These are phyloP conservation scores for Trypethelium eluteriae DNA, from an alignment of 495 filamentous ascomycete genomes.

Conservation along the genomic window DNA sequence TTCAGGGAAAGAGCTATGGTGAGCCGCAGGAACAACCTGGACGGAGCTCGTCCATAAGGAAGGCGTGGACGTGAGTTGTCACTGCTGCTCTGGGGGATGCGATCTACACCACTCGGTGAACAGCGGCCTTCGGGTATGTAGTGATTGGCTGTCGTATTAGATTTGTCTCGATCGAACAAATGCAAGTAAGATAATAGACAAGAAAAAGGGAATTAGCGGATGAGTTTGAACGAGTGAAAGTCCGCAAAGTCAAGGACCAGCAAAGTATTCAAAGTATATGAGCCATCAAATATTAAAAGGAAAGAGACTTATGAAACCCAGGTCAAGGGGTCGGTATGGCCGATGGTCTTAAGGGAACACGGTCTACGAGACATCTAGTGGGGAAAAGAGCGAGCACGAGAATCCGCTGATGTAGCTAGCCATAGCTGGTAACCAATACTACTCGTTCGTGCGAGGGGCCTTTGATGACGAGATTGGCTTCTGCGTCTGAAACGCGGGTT, in stretches of 20 bases:
- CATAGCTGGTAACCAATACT: constrained; percentile 1
- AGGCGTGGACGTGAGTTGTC: neutral
- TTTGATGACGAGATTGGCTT: constrained; percentile 7
- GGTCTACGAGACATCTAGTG: neutral
- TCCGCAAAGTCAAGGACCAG: neutral
- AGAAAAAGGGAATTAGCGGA: constrained; percentile 1
- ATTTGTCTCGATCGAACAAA: neutral
- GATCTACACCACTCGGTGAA: neutral
- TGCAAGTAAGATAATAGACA: neutral
- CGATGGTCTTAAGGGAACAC: neutral
- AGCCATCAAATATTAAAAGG: constrained; percentile 1
- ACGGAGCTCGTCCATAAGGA: neutral
- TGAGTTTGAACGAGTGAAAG: constrained; percentile 3
- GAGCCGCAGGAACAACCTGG: neutral
- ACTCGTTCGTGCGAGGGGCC: neutral
- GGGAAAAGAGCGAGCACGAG: neutral
- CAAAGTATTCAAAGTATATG: neutral
- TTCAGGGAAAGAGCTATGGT: neutral
- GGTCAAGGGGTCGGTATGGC: neutral
- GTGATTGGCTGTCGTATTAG: constrained; percentile 4
- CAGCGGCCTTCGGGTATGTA: no score
- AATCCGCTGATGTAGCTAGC: neutral
- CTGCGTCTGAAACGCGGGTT: constrained; percentile 6
- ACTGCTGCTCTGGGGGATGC: neutral
- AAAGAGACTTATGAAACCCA: neutral